A percentile compares a stretch with the other conserved stretches of the same genome.
Evolutionary conservation across 148 eudicot genomes (phyloP).

Genomic region (Limonium bicolor): DNA sequence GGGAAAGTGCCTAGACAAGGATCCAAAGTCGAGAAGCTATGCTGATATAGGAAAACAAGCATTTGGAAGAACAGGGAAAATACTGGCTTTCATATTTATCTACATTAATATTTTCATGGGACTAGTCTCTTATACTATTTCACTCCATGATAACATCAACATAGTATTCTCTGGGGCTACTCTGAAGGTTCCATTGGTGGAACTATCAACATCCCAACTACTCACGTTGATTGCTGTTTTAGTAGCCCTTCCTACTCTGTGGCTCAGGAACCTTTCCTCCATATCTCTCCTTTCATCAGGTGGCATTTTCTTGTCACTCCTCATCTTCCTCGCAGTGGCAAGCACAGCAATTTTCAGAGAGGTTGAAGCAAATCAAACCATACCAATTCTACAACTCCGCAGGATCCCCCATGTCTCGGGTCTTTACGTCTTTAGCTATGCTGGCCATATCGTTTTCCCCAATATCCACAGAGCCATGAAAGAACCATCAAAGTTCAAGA

Average conservation of each 20-base stretch:
- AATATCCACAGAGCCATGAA: constrained; percentile 52
- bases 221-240: constrained; percentile 41
- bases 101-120: constrained; percentile 62
- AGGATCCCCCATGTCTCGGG: constrained; percentile 58
- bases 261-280: constrained; percentile 51
- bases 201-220: constrained; percentile 34
- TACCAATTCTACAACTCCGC: constrained; percentile 29
- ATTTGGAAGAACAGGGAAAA: constrained; percentile 47
- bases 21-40: constrained; percentile 43
- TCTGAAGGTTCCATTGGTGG: constrained; percentile 10
- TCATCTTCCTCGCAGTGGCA: constrained; percentile 38
- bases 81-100: constrained; percentile 35
- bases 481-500: constrained; percentile 50
- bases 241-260: constrained; percentile 53
- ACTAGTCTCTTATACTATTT: constrained; percentile 74
- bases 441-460: constrained; percentile 74
- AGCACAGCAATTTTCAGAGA: constrained; percentile 36
- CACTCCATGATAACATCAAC: constrained; percentile 64
- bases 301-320: constrained; percentile 45
- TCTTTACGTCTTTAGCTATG: constrained; percentile 44
- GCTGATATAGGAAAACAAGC: constrained; percentile 47
- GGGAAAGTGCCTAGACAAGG: constrained; percentile 45
- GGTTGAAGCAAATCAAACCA: constrained; percentile 15
- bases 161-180: constrained; percentile 21
- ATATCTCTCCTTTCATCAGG: constrained; percentile 57